These are phyloP conservation scores for Yamadazyma laniorum DNA, from an alignment of 805 yeast species.

Conservation along the genomic window DNA sequence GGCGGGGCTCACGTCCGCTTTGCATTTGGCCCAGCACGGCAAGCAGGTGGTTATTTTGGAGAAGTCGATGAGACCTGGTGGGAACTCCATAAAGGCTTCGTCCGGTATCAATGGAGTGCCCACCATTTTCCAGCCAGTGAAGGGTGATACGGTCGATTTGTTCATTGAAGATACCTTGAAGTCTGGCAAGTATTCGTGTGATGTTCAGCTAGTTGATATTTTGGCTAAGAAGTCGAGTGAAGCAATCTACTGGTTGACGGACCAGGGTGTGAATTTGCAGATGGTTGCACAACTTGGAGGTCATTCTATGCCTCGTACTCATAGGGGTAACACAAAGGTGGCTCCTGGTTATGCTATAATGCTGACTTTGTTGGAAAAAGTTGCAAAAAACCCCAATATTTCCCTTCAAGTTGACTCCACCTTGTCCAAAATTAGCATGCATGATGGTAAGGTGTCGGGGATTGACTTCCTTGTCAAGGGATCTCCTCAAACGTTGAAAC, in stretches of 20 bases:
- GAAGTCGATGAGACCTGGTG: conserved; percentile 50
- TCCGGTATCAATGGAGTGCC: conserved; percentile 55
- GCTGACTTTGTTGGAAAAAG: conserved; percentile 39
- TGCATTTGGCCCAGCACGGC: conserved; percentile 35
- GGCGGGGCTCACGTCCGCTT: conserved; percentile 51
- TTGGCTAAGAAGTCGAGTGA: conserved; percentile 25
- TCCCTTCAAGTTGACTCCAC: conserved; percentile 16
- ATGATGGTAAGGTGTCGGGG: conserved; percentile 38
- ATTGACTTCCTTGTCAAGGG: conserved; percentile 32
- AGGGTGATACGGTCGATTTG: conserved; percentile 23
- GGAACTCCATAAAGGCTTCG: conserved; percentile 61
- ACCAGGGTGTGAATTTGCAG: conserved; percentile 27
- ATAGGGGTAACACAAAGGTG: conserved; percentile 39
- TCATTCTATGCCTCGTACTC: conserved; percentile 40
- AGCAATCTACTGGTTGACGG: conserved; percentile 35
- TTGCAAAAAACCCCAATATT: conserved; percentile 30
- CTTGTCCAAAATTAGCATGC: conserved; percentile 20
- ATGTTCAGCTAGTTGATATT: conserved; percentile 22
- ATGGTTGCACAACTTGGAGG: conserved; percentile 39
- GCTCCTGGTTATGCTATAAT: conserved; percentile 64
- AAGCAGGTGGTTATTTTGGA: conserved; percentile 48
- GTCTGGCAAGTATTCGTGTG: conserved; percentile 32
- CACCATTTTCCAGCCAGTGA: conserved; percentile 25
- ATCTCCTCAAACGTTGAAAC: conserved; percentile 5
- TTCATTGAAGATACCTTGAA: conserved; percentile 30